Evolutionary conservation across 2,329 filamentous ascomycete genomes (phyloP).

Genomic region (Dactylellina drechsleri): DNA sequence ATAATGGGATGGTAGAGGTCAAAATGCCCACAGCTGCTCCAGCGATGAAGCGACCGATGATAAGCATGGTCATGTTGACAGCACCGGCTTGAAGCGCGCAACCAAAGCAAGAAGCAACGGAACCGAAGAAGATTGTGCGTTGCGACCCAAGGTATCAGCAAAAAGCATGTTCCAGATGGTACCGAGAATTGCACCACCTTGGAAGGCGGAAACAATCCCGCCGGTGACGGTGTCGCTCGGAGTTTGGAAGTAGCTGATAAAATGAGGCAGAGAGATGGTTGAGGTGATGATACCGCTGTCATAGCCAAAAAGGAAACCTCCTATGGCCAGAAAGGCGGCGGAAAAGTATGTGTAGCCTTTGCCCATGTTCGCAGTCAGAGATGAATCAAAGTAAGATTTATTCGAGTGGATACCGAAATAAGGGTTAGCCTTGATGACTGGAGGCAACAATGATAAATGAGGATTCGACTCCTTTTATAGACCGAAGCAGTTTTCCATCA

Average conservation of each 20-base stretch:
- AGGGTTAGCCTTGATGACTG: too few species aligned
- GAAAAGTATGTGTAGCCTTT: slow-evolving; percentile 36
- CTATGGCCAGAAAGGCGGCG: slow-evolving; percentile 27
- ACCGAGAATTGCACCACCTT: slow-evolving; percentile 69
- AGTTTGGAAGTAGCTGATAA: slow-evolving; percentile 70
- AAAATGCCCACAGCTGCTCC: slow-evolving; percentile 70
- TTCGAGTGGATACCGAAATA: too few species aligned
- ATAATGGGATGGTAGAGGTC: slow-evolving; percentile 71
- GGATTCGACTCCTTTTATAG: too few species aligned
- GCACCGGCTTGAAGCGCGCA: slow-evolving; percentile 70
- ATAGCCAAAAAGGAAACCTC: slow-evolving; percentile 63
- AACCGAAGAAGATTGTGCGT: slow-evolving; percentile 56
- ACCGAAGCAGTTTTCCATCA: too few species aligned
- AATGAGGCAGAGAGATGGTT: slow-evolving; percentile 69
- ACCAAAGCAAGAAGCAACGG: slow-evolving; percentile 64
- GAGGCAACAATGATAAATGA: too few species aligned
- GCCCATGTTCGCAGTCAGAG: slow-evolving; percentile 9
- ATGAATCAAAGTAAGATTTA: background rate
- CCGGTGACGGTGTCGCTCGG: slow-evolving; percentile 67
- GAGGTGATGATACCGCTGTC: slow-evolving; percentile 64
- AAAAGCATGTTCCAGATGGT: slow-evolving; percentile 68
- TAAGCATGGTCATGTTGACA: slow-evolving; percentile 68
- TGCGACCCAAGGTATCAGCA: slow-evolving; percentile 71
- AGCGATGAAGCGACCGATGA: slow-evolving; percentile 70
- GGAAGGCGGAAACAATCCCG: slow-evolving; percentile 73